These are phyloP conservation scores for Phytophthora sojae DNA, from an alignment of 352 stramenopile genomes.

Conservation along the genomic window DNA sequence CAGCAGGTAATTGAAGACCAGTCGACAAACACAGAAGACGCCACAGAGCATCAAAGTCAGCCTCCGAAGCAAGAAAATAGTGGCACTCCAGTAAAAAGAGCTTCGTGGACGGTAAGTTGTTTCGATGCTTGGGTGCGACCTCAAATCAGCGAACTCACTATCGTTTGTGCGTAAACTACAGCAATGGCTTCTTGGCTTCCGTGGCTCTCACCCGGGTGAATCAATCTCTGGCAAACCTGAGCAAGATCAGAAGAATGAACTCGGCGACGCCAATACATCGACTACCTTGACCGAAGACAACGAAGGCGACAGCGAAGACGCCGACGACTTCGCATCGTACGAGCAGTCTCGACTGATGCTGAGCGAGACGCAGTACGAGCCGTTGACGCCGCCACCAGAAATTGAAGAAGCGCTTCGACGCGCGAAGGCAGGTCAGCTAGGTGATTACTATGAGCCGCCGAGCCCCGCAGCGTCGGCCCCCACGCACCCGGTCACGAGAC, in stretches of 20 bases:
- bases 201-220: slow-evolving; percentile 5
- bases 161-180: slow-evolving; percentile 5
- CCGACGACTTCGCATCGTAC: slow-evolving; percentile 28
- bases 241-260: slow-evolving; percentile 22
- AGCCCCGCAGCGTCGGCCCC: slow-evolving; percentile 15
- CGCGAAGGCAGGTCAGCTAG: slow-evolving; percentile 33
- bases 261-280: slow-evolving; percentile 14
- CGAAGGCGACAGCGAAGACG: slow-evolving; percentile 24
- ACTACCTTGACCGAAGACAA: slow-evolving; percentile 20
- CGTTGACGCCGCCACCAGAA: slow-evolving; percentile 50
- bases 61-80: slow-evolving; percentile 8
- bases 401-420: slow-evolving; percentile 50
- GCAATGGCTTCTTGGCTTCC: slow-evolving; percentile 43
- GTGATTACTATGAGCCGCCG: slow-evolving; percentile 7
- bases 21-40: slow-evolving; percentile 20
- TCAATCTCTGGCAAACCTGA: slow-evolving; percentile 2
- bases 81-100: slow-evolving; percentile 10
- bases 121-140: not conserved
- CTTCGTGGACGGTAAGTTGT: slow-evolving; percentile 35
- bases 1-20: slow-evolving; percentile 29
- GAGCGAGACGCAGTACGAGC: slow-evolving; percentile 34
- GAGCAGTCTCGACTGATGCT: slow-evolving; percentile 35
- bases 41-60: slow-evolving; percentile 8
- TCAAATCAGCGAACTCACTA: not conserved
- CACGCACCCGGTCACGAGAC: slow-evolving; percentile 17